These are phyloP conservation scores for Phyllachora maydis DNA, from an alignment of 2,329 filamentous ascomycete species.

Conservation along the genomic window DNA sequence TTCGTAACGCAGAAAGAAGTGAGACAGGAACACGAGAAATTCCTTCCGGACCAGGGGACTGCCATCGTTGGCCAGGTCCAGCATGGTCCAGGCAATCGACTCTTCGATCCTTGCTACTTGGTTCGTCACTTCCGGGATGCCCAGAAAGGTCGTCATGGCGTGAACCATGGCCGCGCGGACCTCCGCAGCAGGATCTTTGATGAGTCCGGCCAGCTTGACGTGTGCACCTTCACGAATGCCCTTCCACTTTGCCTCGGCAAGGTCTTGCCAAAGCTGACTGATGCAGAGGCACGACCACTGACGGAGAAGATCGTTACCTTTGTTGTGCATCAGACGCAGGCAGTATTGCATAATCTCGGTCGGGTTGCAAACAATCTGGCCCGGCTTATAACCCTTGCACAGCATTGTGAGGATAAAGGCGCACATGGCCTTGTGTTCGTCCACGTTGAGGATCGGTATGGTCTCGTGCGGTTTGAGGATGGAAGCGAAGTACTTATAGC, in stretches of 20 bases:
- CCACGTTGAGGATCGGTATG: constrained; percentile 69
- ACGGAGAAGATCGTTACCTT: constrained; percentile 69
- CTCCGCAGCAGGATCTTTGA: constrained; percentile 74
- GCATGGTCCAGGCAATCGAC: constrained; percentile 67
- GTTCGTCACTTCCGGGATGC: constrained; percentile 79
- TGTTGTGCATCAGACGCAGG: constrained; percentile 62
- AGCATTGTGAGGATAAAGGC: constrained; percentile 95
- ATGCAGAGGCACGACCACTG: constrained; percentile 95
- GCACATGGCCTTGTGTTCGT: constrained; percentile 97
- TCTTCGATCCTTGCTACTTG: constrained; percentile 85
- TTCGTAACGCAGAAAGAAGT: constrained; percentile 77
- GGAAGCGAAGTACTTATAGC: constrained; percentile 88
- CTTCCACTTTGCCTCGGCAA: constrained; percentile 84
- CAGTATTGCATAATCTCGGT: constrained; percentile 83
- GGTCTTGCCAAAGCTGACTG: constrained; percentile 83
- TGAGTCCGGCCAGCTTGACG: constrained; percentile 57
- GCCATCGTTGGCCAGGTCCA: constrained; percentile 85
- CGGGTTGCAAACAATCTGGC: constrained; percentile 78
- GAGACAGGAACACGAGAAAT: constrained; percentile 79
- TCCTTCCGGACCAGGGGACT: constrained; percentile 90
- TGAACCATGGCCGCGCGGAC: constrained; percentile 86
- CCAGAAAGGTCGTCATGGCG: constrained; percentile 82
- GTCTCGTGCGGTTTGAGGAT: constrained; percentile 72
- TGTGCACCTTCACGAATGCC: constrained; percentile 82
- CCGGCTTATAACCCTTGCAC: constrained; percentile 84